These are phyloP conservation scores for Teratosphaeria pseudoeucalypti DNA, from an alignment of 2,329 filamentous ascomycete genomes.

Conservation along the genomic window DNA sequence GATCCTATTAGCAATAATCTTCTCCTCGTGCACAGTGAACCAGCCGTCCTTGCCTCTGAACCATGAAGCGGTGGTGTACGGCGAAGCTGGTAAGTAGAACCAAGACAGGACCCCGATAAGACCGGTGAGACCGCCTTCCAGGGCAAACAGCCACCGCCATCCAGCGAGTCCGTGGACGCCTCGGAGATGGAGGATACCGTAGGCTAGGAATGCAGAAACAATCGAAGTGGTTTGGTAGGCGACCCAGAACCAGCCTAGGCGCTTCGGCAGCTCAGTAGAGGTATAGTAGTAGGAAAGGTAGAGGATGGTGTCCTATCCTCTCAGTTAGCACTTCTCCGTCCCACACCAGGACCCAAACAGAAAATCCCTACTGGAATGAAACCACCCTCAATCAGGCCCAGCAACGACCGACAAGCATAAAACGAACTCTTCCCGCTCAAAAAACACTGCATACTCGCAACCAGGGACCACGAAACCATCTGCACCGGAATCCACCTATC, in stretches of 20 bases:
- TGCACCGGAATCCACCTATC: constrained; percentile 32
- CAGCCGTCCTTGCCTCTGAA: constrained; percentile 52
- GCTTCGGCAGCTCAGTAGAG: constrained; percentile 55
- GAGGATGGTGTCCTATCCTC: constrained; percentile 41
- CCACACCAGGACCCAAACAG: background rate
- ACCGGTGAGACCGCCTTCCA: constrained; percentile 35
- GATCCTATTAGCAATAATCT: constrained; percentile 55
- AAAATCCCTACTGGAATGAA: constrained; percentile 41
- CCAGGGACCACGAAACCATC: constrained; percentile 36
- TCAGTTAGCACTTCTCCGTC: background rate
- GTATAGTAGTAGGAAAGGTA: constrained; percentile 71
- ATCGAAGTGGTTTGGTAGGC: constrained; percentile 46
- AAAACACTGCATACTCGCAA: constrained; percentile 28
- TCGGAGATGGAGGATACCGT: constrained; percentile 29
- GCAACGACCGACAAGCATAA: constrained; percentile 29
- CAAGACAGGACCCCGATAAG: constrained; percentile 30
- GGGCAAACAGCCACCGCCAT: constrained; percentile 44
- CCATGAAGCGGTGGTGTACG: constrained; percentile 52
- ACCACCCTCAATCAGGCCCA: constrained; percentile 34
- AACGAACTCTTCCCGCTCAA: constrained; percentile 26
- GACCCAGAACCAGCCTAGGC: constrained; percentile 61
- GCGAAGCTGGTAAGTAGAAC: constrained; percentile 46
- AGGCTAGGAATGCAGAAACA: constrained; percentile 28
- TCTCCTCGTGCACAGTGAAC: constrained; percentile 52
- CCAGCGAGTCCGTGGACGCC: constrained; percentile 30